Percentiles rank a stretch among this genome's conserved stretches.
Conservation (phyloP, 306 rosid genomes). For the Heteromeles arbutifolia region DNA sequence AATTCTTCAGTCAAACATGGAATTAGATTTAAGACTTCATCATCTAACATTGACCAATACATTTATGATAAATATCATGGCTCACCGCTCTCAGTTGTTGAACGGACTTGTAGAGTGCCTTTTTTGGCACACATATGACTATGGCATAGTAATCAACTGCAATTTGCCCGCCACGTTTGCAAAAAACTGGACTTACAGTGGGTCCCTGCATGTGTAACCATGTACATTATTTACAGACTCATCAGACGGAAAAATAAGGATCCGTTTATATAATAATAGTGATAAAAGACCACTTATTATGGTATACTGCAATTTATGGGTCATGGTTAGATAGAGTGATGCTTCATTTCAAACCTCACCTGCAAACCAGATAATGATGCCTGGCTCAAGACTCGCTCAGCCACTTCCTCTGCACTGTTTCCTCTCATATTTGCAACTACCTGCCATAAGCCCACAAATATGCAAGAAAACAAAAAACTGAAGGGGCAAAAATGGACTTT, state of each 20-base stretch:
- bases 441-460: slow-evolving; percentile 34
- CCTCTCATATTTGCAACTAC: slow-evolving; percentile 96
- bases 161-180: slow-evolving; percentile 60
- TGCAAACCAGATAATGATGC: slow-evolving; percentile 78
- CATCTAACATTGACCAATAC: not conserved
- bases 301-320: not conserved
- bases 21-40: not conserved
- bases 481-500: slow-evolving; percentile 1
- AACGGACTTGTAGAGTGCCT: slow-evolving; percentile 70
- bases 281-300: not conserved
- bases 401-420: slow-evolving; percentile 80
- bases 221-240: not conserved
- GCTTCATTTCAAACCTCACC: slow-evolving; percentile 41
- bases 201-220: slow-evolving; percentile 67
- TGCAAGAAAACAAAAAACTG: not conserved
- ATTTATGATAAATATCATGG: not conserved
- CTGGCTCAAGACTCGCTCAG: slow-evolving; percentile 82
- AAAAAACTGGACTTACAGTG: slow-evolving; percentile 78
- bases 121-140: slow-evolving; percentile 83
- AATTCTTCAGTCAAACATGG: not conserved
- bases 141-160: slow-evolving; percentile 73
- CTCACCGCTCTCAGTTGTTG: slow-evolving; percentile 89
- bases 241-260: not conserved
- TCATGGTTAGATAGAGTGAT: not conserved
- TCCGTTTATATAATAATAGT: not conserved